Percentiles rank a stretch among this genome's conserved stretches.
phyloP scores from a whole-genome alignment of 345 rosid genomes.

The Hirschfeldia incana region DNA sequence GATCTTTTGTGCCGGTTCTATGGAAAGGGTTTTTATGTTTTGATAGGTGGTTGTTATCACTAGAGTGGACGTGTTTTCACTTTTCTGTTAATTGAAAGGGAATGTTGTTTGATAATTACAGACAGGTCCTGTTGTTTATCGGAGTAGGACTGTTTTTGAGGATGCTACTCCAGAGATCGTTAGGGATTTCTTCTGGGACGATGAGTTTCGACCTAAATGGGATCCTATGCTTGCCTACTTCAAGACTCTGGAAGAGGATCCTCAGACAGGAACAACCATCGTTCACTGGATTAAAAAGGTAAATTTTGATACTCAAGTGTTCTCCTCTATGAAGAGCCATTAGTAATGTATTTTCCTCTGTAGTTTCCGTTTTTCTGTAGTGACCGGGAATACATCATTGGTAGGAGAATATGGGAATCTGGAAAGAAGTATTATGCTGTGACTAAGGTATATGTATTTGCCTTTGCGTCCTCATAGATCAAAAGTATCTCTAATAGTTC shows the following conservation, averaged over 20 bases:
- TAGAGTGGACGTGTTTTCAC: neutral
- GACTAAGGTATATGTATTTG: constrained; percentile 58
- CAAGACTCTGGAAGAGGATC: constrained; percentile 69
- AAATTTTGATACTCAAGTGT: neutral
- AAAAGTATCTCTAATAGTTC: neutral
- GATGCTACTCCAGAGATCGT: constrained; percentile 83
- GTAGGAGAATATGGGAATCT: constrained; percentile 89
- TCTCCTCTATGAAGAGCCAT: neutral
- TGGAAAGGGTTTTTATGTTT: too few species aligned
- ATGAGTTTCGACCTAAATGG: constrained; percentile 93
- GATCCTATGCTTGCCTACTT: constrained; percentile 85
- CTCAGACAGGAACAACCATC: constrained; percentile 66
- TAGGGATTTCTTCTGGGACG: constrained; percentile 99
- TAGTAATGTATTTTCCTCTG: constrained; percentile 30
- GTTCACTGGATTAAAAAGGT: constrained; percentile 96
- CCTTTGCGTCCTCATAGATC: constrained; percentile 3
- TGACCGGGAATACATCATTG: constrained; percentile 91
- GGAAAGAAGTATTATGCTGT: constrained; percentile 76
- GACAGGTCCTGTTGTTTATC: constrained; percentile 66
- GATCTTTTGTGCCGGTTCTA: too few species aligned
- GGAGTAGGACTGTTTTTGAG: constrained; percentile 91
- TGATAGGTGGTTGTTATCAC: neutral
- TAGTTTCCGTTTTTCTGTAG: constrained; percentile 98
- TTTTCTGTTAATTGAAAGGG: constrained; percentile 24
- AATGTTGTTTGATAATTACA: constrained; percentile 44